Evolutionary conservation across 768 basidiomycete genomes (phyloP).

Genomic region (Pleurotus pulmonarius): DNA sequence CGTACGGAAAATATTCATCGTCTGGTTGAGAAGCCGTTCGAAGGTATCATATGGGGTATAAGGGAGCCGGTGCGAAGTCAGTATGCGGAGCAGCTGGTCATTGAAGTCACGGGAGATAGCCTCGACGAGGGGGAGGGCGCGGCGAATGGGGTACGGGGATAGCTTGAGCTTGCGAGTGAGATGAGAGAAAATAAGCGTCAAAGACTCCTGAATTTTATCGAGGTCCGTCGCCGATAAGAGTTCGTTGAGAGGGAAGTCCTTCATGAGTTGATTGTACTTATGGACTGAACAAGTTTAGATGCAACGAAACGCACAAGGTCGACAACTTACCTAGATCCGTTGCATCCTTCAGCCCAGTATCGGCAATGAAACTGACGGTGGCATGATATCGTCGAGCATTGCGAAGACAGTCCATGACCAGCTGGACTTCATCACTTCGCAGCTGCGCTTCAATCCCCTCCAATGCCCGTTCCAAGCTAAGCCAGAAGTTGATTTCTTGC

Average conservation of each 20-base stretch:
- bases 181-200: constrained; percentile 85
- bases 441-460: constrained; percentile 93
- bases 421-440: constrained; percentile 85
- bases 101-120: constrained; percentile 98
- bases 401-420: constrained; percentile 91
- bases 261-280: constrained; percentile 98
- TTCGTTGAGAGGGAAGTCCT: constrained; percentile 97
- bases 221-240: constrained; percentile 95
- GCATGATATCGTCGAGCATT: constrained; percentile 97
- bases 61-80: constrained; percentile 87
- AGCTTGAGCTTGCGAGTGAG: constrained; percentile 94
- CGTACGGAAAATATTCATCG: constrained; percentile 73
- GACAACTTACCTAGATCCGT: constrained; percentile 69
- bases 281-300: constrained; percentile 54
- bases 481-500: constrained; percentile 99
- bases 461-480: constrained; percentile 88
- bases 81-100: constrained; percentile 85
- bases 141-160: constrained; percentile 94
- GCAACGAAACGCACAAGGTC: background rate
- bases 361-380: constrained; percentile 96
- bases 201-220: constrained; percentile 88
- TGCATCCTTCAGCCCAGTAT: constrained; percentile 94
- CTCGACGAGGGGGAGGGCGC: constrained; percentile 94
- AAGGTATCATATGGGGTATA: constrained; percentile 96
- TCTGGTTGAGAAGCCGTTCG: constrained; percentile 75